Base-by-base conservation (phyloP, 1,284 basidiomycete genomes). In the Melampsora larici-populina region DNA sequence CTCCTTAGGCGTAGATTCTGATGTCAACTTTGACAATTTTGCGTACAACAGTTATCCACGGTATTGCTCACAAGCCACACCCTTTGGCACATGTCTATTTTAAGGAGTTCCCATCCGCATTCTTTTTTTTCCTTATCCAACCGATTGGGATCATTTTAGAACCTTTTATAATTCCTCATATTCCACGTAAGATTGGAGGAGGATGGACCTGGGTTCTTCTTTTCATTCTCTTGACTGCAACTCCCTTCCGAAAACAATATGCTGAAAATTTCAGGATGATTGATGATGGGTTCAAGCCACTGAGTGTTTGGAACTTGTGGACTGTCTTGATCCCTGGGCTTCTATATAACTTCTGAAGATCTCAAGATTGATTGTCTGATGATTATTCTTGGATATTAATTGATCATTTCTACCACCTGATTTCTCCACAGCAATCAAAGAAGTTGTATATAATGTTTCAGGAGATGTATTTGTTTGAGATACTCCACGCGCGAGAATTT, bases 41-140 rank as follows among this genome's bases (percentile, higher is more conserved):
- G 26, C 4, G 1, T 0, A 21, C 13, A 36, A 31, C 21, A 70
- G 33, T 51, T 21, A 24, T 11, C 48, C 31, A 13, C 63, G 55
- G 63, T 46, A n/a, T 26, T 55, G 62, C 51, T 26, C 26, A 58
- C 51, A 21, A 21, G 29, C 71, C 71, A 21, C 71, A 74, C 40
- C 62, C 60, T 26, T 36, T 49, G 18, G 62, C 71, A 7, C 63
- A 63, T n/a, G 31, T 31, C 31, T 33, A 64, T 21, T 65, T 74
- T 62, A 66, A 36, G 63, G 51, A 43, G 24, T 55, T 66, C 21
- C 63, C 60, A n/a, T 26, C 36, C 1, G 64, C 60, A 24, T 74
- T 74, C 33, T 31, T 74, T 17, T 74, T 74, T 48, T 74, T 74
- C 26, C 51, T 65, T 8, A 15, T 74, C 18, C 71, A 74, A 66